These are phyloP conservation scores for Kwoniella sp. DNA, from an alignment of 768 basidiomycete species.

Conservation along the genomic window DNA sequence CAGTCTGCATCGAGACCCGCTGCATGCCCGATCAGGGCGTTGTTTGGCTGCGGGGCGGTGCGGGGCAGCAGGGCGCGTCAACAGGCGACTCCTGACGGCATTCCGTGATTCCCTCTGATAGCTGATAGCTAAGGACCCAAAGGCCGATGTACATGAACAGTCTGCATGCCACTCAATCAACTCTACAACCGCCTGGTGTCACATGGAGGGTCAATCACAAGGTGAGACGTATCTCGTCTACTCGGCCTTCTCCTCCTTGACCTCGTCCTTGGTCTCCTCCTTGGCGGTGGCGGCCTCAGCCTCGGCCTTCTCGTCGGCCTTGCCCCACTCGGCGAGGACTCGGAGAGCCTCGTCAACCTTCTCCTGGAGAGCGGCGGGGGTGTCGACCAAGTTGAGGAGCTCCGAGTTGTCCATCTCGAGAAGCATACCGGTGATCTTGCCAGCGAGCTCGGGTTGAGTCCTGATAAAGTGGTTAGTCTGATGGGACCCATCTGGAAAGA, in stretches of 20 bases:
- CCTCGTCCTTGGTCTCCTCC: constrained; percentile 30
- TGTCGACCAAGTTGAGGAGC: constrained; percentile 80
- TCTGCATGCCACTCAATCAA: constrained; percentile 20
- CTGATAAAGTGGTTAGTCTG: constrained; percentile 51
- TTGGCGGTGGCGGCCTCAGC: constrained; percentile 13
- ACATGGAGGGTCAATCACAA: background rate
- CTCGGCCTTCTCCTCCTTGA: constrained; percentile 18
- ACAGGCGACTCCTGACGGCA: no score
- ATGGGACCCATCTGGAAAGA: no score
- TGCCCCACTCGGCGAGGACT: constrained; percentile 79
- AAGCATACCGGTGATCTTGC: constrained; percentile 98
- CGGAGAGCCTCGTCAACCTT: constrained; percentile 89
- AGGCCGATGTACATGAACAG: no score
- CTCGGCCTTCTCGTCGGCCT: constrained; percentile 49
- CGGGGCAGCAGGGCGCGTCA: no score
- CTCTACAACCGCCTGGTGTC: constrained; percentile 6
- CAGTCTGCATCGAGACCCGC: no score
- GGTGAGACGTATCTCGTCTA: background rate
- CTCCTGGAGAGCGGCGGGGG: constrained; percentile 70
- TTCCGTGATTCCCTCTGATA: no score
- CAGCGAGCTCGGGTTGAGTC: constrained; percentile 84
- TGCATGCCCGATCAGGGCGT: no score
- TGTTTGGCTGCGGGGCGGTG: no score
- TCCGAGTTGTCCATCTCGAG: constrained; percentile 98
- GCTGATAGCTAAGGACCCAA: no score